Evolutionary conservation across 2,329 filamentous ascomycete species (phyloP), one percentile per base, ranked within the genome.

Genomic region (Venturia effusa): DNA sequence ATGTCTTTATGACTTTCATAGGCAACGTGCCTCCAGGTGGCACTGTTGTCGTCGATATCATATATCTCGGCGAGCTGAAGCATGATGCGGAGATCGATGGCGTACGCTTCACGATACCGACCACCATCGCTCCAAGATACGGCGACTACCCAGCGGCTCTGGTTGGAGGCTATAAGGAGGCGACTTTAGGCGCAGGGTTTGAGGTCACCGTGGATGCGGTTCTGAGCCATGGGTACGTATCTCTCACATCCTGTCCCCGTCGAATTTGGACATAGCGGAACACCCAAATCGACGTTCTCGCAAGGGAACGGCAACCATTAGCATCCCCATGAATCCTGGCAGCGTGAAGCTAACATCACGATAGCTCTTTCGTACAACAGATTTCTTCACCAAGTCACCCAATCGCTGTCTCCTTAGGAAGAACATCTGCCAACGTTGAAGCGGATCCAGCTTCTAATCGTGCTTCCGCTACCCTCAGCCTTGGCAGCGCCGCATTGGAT

Each of bases 21-120:
- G 88, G 87, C 11, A 90, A 89, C 67, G 80, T 91, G 0, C 84
- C 86, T 0, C 79, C 83, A 0, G 79, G 78, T 0, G 80, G 81
- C 19, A 80, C 77, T 40, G 75, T 89, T 40, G 71, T 79, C 7
- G 81, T 90, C 7, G 79, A 86, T 13, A 83, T 90, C 64, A 83
- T 78, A 0, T 90, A 88, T 66, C 78, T 89, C 4, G 85, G 84
- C 2, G 87, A 91, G 71, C 78, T 91, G 63, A 89, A 89, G 74
- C 85, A 90, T 67, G 87, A 90, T 69, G 81, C 84, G 54, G 83
- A 86, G 66, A 78, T 83, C 3, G 85, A 91, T 69, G 86, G 86
- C 6, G 77, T 88, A 32, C 81, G 87, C 7, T 88, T 88, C 70
- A 90, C 83, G 4, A 82, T 92, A 4, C 88, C 88, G 0, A 88